Conservation (phyloP, 2,329 filamentous ascomycete species). For the Penicillium rolfsii region DNA sequence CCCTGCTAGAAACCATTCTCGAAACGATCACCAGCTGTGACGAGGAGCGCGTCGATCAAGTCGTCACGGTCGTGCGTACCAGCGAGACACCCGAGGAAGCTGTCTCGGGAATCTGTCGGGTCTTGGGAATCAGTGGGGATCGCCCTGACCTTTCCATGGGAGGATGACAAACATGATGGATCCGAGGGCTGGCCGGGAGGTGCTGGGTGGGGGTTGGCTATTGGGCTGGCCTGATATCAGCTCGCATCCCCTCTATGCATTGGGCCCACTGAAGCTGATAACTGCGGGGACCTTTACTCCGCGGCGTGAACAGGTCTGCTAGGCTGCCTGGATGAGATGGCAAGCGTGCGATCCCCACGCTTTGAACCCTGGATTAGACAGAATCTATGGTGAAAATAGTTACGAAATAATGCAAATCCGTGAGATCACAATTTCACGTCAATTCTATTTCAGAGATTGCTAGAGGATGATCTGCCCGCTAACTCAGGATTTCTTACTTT, state of each 20-base stretch:
- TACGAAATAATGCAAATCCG: not conserved
- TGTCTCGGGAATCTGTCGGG: slow-evolving; percentile 31
- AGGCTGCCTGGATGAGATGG: not conserved
- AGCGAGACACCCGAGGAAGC: slow-evolving; percentile 36
- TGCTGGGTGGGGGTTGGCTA: not conserved
- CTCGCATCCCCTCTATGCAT: not conserved
- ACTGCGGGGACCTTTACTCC: not conserved
- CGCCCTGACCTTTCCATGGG: not conserved
- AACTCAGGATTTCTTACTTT: not conserved
- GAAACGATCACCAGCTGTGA: slow-evolving; percentile 35
- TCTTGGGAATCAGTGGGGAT: slow-evolving; percentile 25
- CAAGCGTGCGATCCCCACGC: not conserved
- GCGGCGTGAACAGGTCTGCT: not conserved
- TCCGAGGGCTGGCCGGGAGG: not conserved
- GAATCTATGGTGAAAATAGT: not conserved
- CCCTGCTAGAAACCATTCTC: slow-evolving; percentile 31
- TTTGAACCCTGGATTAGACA: not conserved
- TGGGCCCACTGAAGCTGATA: not conserved
- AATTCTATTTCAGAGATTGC: not conserved
- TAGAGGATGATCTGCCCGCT: not conserved
- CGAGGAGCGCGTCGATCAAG: slow-evolving; percentile 29
- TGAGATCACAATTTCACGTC: not conserved
- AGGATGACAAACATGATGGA: not conserved
- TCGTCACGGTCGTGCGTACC: slow-evolving; percentile 33
- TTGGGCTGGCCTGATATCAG: not conserved